These are phyloP conservation scores for Brassica hybrid DNA, from an alignment of 441 rosid genomes.

Conservation along the genomic window DNA sequence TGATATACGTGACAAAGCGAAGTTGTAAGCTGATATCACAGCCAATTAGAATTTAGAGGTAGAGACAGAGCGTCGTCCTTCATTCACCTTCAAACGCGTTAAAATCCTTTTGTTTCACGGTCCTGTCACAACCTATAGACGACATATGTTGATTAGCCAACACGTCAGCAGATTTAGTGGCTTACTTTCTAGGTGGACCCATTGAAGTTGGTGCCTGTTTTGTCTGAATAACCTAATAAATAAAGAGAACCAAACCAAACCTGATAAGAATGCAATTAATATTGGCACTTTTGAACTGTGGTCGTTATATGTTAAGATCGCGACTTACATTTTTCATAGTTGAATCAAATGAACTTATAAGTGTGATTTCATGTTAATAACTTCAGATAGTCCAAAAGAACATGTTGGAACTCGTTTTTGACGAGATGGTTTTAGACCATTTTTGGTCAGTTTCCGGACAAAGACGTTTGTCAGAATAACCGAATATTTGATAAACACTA, in stretches of 20 bases:
- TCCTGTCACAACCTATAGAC: no score
- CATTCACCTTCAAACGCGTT: no score
- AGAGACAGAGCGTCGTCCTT: no score
- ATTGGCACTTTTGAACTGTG: not conserved
- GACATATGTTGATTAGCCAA: not conserved
- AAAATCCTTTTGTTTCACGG: no score
- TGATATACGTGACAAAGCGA: no score
- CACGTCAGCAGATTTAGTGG: slow-evolving; percentile 40
- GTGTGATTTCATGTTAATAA: not conserved
- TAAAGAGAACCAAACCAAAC: not conserved
- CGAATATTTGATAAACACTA: no score
- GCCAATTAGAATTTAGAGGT: no score
- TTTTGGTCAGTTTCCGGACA: no score
- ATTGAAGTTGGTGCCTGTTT: slow-evolving; percentile 16
- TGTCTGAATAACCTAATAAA: slow-evolving; percentile 7
- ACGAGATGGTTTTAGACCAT: no score
- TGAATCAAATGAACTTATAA: not conserved
- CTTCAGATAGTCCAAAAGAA: not conserved
- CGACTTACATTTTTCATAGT: not conserved
- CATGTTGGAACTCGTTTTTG: no score
- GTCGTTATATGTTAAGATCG: not conserved
- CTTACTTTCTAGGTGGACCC: slow-evolving; percentile 25
- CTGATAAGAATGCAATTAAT: not conserved
- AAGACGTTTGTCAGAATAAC: no score
- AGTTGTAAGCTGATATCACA: no score